A percentile compares a stretch with the other conserved stretches of the same genome.
Conservation (phyloP, 2,329 filamentous ascomycete species). For the Zarea fungicola region DNA sequence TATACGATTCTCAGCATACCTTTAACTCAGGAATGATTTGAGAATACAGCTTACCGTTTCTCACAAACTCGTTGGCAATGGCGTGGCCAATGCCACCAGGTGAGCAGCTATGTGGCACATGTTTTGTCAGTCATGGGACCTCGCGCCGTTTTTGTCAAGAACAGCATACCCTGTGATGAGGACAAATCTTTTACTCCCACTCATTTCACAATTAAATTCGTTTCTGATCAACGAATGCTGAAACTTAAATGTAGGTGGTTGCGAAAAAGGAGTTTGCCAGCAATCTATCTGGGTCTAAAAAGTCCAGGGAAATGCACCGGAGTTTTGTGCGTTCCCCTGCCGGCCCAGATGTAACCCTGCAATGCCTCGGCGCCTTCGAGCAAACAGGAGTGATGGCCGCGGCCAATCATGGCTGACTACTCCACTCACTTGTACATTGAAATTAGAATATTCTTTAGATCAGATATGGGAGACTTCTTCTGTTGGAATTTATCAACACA, state of each 20-base stretch:
- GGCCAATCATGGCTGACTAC: too few relatives aligned
- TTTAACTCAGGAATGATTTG: slow-evolving; percentile 30
- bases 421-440: too few relatives aligned
- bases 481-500: too few relatives aligned
- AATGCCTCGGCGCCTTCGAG: background rate
- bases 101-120: slow-evolving; percentile 45
- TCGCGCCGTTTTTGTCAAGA: too few relatives aligned
- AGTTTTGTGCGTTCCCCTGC: background rate
- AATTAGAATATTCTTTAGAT: too few relatives aligned
- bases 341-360: background rate
- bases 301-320: background rate
- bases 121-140: too few relatives aligned
- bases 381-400: too few relatives aligned
- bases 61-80: slow-evolving; percentile 35
- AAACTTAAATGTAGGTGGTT: background rate
- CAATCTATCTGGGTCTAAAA: too few relatives aligned
- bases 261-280: too few relatives aligned
- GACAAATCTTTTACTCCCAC: slow-evolving; percentile 34
- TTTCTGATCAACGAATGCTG: background rate
- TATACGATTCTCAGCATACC: slow-evolving; percentile 23
- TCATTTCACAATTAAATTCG: background rate
- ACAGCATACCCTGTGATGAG: slow-evolving; percentile 44
- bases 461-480: too few relatives aligned
- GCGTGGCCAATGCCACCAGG: slow-evolving; percentile 55
- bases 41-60: background rate